Evolutionary conservation across 2,329 filamentous ascomycete species (phyloP).

Genomic region (Fusarium burgessii): DNA sequence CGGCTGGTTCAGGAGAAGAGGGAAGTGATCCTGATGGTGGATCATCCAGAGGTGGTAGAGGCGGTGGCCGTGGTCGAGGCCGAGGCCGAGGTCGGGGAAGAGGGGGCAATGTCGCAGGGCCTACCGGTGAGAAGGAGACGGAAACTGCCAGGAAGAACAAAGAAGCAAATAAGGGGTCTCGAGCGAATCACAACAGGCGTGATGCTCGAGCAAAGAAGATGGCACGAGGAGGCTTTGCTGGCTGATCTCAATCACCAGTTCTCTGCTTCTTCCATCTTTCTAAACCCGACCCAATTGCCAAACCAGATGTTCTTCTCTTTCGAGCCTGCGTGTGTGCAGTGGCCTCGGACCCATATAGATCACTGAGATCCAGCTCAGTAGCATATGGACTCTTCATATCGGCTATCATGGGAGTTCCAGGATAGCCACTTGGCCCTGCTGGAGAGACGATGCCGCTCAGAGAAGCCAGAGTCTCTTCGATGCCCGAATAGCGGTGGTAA

Average conservation of each 20-base stretch:
- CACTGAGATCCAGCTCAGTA: slow-evolving; percentile 51
- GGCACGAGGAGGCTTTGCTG: slow-evolving; percentile 62
- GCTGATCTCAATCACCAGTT: slow-evolving; percentile 42
- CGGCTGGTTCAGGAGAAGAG: slow-evolving; percentile 67
- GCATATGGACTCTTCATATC: slow-evolving; percentile 57
- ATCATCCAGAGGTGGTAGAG: slow-evolving; percentile 60
- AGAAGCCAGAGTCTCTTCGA: slow-evolving; percentile 52
- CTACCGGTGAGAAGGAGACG: slow-evolving; percentile 76
- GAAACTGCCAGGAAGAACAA: slow-evolving; percentile 79
- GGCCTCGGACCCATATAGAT: slow-evolving; percentile 43
- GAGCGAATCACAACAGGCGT: slow-evolving; percentile 88
- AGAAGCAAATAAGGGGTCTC: slow-evolving; percentile 83
- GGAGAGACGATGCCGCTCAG: slow-evolving; percentile 48
- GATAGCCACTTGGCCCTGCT: slow-evolving; percentile 18
- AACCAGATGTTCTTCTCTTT: slow-evolving; percentile 27
- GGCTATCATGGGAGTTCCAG: slow-evolving; percentile 49
- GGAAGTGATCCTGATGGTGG: slow-evolving; percentile 63
- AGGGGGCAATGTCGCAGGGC: slow-evolving; percentile 72
- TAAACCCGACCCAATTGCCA: neutral
- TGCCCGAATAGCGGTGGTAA: slow-evolving; percentile 49
- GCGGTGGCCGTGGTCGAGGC: slow-evolving; percentile 60
- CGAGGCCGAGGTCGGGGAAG: slow-evolving; percentile 64
- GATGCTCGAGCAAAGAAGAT: slow-evolving; percentile 76
- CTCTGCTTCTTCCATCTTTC: slow-evolving; percentile 40
- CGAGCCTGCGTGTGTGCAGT: slow-evolving; percentile 25